Base-by-base conservation (phyloP, 2,329 filamentous ascomycete species). In the Pyrenochaeta sp. region DNA sequence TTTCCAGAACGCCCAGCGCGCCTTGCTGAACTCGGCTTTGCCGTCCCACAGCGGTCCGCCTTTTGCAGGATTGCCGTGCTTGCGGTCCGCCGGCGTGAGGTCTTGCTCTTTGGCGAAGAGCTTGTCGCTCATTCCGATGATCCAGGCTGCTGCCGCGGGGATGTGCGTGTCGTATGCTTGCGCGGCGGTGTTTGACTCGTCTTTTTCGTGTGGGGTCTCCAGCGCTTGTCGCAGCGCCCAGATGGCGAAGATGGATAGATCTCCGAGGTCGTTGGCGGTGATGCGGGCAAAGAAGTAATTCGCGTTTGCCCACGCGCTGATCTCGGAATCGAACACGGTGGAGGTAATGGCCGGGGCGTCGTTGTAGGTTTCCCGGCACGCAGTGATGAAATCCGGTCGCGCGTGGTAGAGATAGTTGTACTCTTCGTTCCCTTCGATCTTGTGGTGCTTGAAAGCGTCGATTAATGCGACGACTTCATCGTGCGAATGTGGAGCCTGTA, bases 1-100 rank as follows among this genome's bases (percentile, higher is more conserved):
- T 36, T 64, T 67, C 66, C 67, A 69, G 8, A 69, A 47, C 6
- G 37, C 45, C 66, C 66, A 71, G 23, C 66, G 55, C 41, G 55
- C 59, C 32, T 61, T 63, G 34, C 61, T 66, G 31, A 68, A 67
- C 36, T 53, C 64, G 3, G 54, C 26, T 22, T 49, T 62, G 1
- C 65, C 65, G 13, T 53, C 61, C 64, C 65, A 69, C 11, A 68
- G 21, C 17, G 59, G 48, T 0, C 65, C 65, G 1, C 62, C 63
- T 11, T 36, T 54, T 6, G 48, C 65, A 9, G 66, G 65, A 43
- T 68, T 65, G 11, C 64, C 65, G 13, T 56, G 31, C 13, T 62
- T 66, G 11, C 29, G 40, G 13, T 59, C 48, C 13, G 44, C 51
- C 2, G 65, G 67, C 9, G 63, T 65, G 19, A 68, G 48, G 41